Conservation (phyloP, 2,329 filamentous ascomycete species). For the Ophidiomyces ophidiicola region DNA sequence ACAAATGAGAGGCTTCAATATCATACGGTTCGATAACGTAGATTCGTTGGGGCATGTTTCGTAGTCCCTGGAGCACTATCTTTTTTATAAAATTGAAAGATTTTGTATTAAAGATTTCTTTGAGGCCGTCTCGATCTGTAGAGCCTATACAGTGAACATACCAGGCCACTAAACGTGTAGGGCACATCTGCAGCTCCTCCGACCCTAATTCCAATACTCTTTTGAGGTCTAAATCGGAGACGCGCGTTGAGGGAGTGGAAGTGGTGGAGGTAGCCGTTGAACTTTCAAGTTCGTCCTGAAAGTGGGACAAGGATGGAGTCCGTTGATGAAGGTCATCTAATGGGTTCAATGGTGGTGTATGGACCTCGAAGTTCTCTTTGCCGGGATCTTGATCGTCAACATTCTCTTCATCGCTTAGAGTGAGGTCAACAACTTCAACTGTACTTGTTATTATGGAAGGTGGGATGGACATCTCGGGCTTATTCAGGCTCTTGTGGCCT, state of each 20-base stretch:
- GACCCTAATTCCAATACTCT: conserved; percentile 26
- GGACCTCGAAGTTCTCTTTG: conserved; percentile 18
- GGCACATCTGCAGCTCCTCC: conserved; percentile 25
- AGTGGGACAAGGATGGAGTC: neutral
- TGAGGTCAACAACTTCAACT: conserved; percentile 27
- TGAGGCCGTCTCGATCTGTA: conserved; percentile 14
- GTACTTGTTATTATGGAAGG: neutral
- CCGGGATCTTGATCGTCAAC: conserved; percentile 12
- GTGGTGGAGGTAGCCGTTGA: neutral
- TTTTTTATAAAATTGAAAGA: neutral
- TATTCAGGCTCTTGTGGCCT: neutral
- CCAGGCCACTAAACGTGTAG: conserved; percentile 26
- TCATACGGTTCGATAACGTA: neutral
- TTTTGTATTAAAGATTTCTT: neutral
- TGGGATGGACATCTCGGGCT: neutral
- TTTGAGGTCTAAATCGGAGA: conserved; percentile 19
- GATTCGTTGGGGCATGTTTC: neutral
- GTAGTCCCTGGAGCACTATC: neutral
- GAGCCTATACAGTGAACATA: conserved; percentile 17
- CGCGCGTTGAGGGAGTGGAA: conserved; percentile 6
- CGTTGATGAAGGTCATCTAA: conserved; percentile 5
- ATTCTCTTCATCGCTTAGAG: conserved; percentile 16
- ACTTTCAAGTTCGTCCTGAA: conserved; percentile 3
- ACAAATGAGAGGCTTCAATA: neutral
- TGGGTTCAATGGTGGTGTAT: conserved; percentile 29